Percentiles rank a stretch among this genome's conserved stretches.
phyloP scores from a whole-genome alignment of 192 early-diverging fungal genomes.

The Backusella morwellensis region DNA sequence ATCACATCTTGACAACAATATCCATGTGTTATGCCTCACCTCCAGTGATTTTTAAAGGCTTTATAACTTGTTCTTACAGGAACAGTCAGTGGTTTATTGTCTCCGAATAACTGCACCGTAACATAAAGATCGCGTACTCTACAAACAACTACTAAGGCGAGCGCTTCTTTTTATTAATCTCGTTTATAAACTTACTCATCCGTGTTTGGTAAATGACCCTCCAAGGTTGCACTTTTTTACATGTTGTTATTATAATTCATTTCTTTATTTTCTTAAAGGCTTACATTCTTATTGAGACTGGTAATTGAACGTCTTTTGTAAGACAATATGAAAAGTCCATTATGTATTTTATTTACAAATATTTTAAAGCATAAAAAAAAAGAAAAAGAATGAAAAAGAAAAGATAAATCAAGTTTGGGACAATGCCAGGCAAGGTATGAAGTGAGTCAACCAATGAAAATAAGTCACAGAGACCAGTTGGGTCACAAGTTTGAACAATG shows the following conservation, averaged over 20 bases:
- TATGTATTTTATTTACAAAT: not conserved
- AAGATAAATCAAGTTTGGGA: not conserved
- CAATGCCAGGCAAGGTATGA: not conserved
- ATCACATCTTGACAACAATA: not conserved
- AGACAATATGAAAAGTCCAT: constrained; percentile 75
- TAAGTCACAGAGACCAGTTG: no score
- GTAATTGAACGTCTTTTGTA: constrained; percentile 60
- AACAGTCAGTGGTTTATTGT: constrained; percentile 63
- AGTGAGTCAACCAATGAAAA: no score
- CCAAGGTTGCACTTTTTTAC: constrained; percentile 33
- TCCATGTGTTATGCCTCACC: constrained; percentile 28
- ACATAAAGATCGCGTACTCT: constrained; percentile 62
- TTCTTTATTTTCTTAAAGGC: not conserved
- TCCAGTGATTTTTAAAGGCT: constrained; percentile 59
- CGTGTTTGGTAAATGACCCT: constrained; percentile 16
- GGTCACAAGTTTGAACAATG: no score
- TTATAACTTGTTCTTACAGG: constrained; percentile 68
- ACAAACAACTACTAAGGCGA: constrained; percentile 10
- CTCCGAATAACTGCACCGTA: constrained; percentile 65
- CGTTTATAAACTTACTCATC: not conserved
- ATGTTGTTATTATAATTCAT: not conserved
- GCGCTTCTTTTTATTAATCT: not conserved
- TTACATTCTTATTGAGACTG: constrained; percentile 65
- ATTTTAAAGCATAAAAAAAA: not conserved
- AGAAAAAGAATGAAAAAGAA: not conserved